Evolutionary conservation across 1,139 yeast species (phyloP).

Genomic region (Magnusiomyces tetraspermus): DNA sequence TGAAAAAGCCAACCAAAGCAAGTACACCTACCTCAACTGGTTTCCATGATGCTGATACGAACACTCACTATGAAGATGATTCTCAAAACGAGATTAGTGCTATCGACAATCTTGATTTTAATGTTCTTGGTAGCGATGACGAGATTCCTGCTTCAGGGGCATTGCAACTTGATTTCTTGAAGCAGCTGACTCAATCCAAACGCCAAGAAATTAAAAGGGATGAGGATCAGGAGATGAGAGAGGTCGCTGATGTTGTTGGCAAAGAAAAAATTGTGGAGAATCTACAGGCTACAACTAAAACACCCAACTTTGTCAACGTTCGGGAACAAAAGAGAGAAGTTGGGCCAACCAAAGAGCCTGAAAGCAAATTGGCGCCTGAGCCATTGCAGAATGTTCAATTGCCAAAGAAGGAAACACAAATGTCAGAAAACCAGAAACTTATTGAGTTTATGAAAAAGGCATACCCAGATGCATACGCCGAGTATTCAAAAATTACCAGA

Average conservation of each 20-base stretch:
- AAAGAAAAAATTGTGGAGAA: too few relatives aligned
- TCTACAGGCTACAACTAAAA: too few relatives aligned
- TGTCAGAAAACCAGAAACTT: not conserved
- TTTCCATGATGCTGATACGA: not conserved
- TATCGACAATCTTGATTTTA: not conserved
- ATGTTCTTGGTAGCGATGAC: not conserved
- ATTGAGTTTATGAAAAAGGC: not conserved
- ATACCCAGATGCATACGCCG: not conserved
- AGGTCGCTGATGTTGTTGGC: too few relatives aligned
- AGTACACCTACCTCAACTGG: not conserved
- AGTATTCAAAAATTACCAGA: not conserved
- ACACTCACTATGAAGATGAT: not conserved
- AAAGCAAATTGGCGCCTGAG: not conserved
- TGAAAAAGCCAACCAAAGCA: not conserved
- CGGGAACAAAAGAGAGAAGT: too few relatives aligned
- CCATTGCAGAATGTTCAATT: not conserved
- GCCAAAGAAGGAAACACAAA: not conserved
- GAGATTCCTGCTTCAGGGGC: not conserved
- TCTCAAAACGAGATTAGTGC: not conserved
- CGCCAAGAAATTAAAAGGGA: not conserved
- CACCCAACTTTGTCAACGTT: too few relatives aligned
- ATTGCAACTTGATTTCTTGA: not conserved
- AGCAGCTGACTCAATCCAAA: not conserved
- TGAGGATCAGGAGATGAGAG: too few relatives aligned
- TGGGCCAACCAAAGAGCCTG: not conserved